Evolutionary conservation across 2,329 filamentous ascomycete genomes (phyloP), one percentile per base, ranked within the genome.

Genomic region (Epichloe bromicola): DNA sequence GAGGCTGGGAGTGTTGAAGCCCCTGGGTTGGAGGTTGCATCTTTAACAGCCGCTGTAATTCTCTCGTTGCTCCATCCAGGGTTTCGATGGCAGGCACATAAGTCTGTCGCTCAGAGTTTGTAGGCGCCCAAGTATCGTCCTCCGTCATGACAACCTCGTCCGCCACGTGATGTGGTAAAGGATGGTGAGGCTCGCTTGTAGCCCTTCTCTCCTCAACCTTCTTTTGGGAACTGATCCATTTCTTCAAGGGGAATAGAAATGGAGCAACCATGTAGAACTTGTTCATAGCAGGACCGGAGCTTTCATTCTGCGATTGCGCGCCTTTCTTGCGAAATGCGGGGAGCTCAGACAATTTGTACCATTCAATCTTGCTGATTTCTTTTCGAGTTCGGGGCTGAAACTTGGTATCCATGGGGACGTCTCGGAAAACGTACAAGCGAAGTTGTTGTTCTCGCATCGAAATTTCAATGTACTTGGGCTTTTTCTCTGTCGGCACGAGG

Each of bases 221-320:
- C 71, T 80, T 85, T 68, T 95, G 88, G 56, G 85, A 79, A n/a
- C 81, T 73, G 45, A 97, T 88, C 90, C 90, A 97, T 65, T 88
- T 88, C 67, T 88, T 90, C 46, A 98, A 69, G 5, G 82, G 86
- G 1, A 82, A 82, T 50, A 97, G 73, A 63, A 98, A 98, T 0
- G 91, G 90, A 0, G 89, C 89, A 17, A 98, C 93, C 88, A 97
- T 96, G 69, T 96, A 98, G 65, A 96, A 97, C 62, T 91, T 96
- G 65, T 87, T 89, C 40, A 82, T 82, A 58, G 85, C 87, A 3
- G 74, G 68, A 14, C 71, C 70, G 12, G 79, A 68, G 33, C 70
- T 68, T 48, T 83, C 76, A 44, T 80, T 75, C n/a, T 81, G 75
- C 15, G 60, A 63, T 50, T 79, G 74, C 12, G 72, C 71, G 17